Evolutionary conservation across 1,284 basidiomycete species (phyloP).

Genomic region (Malassezia furfur): DNA sequence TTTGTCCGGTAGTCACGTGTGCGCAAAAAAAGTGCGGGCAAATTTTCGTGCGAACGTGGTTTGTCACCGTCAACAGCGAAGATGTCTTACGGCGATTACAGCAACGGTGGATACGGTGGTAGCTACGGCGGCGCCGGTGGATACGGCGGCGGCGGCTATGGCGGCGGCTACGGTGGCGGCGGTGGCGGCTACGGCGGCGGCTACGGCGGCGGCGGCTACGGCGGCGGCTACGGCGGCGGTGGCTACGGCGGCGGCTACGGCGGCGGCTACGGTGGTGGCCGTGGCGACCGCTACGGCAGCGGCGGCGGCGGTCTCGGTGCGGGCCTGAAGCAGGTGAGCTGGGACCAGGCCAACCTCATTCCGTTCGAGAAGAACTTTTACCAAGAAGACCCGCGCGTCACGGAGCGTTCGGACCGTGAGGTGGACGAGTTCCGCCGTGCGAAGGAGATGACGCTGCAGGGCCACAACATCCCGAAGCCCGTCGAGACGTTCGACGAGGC

Average conservation of each 20-base stretch:
- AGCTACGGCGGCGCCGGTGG: slow-evolving; percentile 20
- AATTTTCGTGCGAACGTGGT: background rate
- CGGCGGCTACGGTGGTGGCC: slow-evolving; percentile 24
- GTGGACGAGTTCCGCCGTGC: slow-evolving; percentile 71
- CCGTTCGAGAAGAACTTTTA: slow-evolving; percentile 84
- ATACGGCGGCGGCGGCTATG: slow-evolving; percentile 10
- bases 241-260: slow-evolving; percentile 19
- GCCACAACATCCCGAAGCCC: slow-evolving; percentile 75
- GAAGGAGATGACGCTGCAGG: slow-evolving; percentile 90
- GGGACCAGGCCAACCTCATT: slow-evolving; percentile 62
- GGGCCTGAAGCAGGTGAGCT: slow-evolving; percentile 74
- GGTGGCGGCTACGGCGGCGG: slow-evolving; percentile 25
- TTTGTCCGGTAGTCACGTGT: slow-evolving; percentile 53
- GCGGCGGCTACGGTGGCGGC: slow-evolving; percentile 15
- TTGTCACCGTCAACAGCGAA: slow-evolving; percentile 1
- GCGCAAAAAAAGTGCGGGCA: background rate
- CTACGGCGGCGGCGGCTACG: slow-evolving; percentile 22
- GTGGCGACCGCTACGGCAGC: slow-evolving; percentile 55
- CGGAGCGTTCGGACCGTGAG: slow-evolving; percentile 69
- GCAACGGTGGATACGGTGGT: slow-evolving; percentile 20
- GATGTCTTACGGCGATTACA: slow-evolving; percentile 32
- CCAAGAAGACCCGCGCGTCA: slow-evolving; percentile 77
- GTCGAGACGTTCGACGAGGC: slow-evolving; percentile 86
- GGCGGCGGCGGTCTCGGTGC: slow-evolving; percentile 75
- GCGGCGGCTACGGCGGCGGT: slow-evolving; percentile 51